A percentile compares a stretch with the other conserved stretches of the same genome.
These are phyloP conservation scores for Penicillium herquei DNA, from an alignment of 495 filamentous ascomycete genomes.

Conservation along the genomic window DNA sequence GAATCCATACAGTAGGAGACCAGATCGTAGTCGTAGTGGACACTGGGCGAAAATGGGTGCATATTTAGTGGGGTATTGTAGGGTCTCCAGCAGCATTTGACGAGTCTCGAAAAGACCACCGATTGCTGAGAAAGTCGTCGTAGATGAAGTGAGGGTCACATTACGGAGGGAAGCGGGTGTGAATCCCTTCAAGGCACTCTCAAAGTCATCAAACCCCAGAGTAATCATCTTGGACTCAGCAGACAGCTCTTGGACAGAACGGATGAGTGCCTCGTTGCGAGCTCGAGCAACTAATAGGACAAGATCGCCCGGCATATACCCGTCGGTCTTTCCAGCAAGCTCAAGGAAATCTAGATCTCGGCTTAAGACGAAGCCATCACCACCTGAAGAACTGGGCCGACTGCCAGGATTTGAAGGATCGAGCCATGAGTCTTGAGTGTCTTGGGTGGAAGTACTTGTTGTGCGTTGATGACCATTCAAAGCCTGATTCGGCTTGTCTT, in stretches of 20 bases:
- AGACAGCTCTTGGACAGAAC: slow-evolving; percentile 49
- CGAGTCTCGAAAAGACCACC: slow-evolving; percentile 85
- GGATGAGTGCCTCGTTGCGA: slow-evolving; percentile 85
- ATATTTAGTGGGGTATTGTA: slow-evolving; percentile 97
- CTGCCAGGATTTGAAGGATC: slow-evolving; percentile 56
- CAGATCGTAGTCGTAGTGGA: slow-evolving; percentile 87
- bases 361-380: slow-evolving; percentile 66
- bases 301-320: slow-evolving; percentile 96
- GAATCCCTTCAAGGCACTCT: slow-evolving; percentile 81
- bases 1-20: slow-evolving; percentile 88
- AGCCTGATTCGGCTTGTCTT: slow-evolving; percentile 39
- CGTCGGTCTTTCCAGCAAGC: slow-evolving; percentile 87
- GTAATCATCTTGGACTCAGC: slow-evolving; percentile 48
- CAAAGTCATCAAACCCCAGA: slow-evolving; percentile 72
- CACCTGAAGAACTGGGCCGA: slow-evolving; percentile 46
- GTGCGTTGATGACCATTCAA: slow-evolving; percentile 39
- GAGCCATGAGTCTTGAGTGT: slow-evolving; percentile 66
- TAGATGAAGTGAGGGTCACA: slow-evolving; percentile 86
- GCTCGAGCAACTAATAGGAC: slow-evolving; percentile 82
- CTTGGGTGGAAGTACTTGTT: slow-evolving; percentile 42
- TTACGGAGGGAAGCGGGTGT: slow-evolving; percentile 92
- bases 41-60: slow-evolving; percentile 97
- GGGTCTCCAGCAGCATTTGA: slow-evolving; percentile 82
- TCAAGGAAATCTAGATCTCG: slow-evolving; percentile 86
- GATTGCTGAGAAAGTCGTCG: slow-evolving; percentile 84